phyloP scores from a whole-genome alignment of 306 rosid species.

The Crataegus laevigata region DNA sequence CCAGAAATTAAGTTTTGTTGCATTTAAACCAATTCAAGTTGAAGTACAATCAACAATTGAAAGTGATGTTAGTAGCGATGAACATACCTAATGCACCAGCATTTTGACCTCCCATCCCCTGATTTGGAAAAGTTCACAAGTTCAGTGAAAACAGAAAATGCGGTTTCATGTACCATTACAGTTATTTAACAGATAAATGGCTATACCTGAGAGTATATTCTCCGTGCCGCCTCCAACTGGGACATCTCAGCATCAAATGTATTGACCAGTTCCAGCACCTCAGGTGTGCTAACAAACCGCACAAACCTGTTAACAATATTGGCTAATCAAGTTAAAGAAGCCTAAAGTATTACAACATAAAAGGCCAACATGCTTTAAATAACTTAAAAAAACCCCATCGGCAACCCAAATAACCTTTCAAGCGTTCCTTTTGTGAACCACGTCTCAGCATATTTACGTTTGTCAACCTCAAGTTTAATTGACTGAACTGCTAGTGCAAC shows the following conservation, averaged over 20 bases:
- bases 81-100: slow-evolving; percentile 61
- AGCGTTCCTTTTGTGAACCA: slow-evolving; percentile 99
- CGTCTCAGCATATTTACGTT: slow-evolving; percentile 39
- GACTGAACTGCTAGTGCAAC: slow-evolving; percentile 59
- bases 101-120: slow-evolving; percentile 74
- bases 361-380: background rate
- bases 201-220: slow-evolving; percentile 76
- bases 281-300: slow-evolving; percentile 85
- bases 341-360: slow-evolving; percentile 5
- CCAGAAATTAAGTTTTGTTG: background rate
- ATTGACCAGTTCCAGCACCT: slow-evolving; percentile 74
- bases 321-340: slow-evolving; percentile 11
- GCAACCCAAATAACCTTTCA: slow-evolving; percentile 57
- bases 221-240: slow-evolving; percentile 80
- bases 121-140: slow-evolving; percentile 23
- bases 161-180: background rate
- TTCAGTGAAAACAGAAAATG: slow-evolving; percentile 19
- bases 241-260: slow-evolving; percentile 85
- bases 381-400: background rate
- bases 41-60: background rate
- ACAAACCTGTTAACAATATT: slow-evolving; percentile 57
- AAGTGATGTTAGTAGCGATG: background rate
- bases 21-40: background rate
- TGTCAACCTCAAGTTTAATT: slow-evolving; percentile 76
- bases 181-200: slow-evolving; percentile 3